Evolutionary conservation across 177 flowering plant species (phyloP).

Genomic region (Tripterygium wilfordii): DNA sequence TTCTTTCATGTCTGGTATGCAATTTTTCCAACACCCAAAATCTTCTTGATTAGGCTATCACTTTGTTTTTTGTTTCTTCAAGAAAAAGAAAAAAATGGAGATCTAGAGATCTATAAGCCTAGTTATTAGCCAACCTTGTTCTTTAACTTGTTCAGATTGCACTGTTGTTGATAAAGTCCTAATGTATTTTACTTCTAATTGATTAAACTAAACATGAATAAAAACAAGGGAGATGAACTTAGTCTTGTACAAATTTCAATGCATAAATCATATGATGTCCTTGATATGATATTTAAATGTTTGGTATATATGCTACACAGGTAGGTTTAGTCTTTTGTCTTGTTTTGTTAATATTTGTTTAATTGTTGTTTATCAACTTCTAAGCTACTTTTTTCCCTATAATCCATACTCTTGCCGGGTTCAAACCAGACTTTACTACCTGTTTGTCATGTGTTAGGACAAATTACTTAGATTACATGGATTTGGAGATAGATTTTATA

Average conservation of each 20-base stretch:
- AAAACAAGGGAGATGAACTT: too few relatives aligned
- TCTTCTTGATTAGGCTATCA: neutral
- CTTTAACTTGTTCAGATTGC: too few relatives aligned
- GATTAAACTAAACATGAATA: too few relatives aligned
- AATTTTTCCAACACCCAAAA: constrained; percentile 14
- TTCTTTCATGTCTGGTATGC: constrained; percentile 20
- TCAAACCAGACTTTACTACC: neutral
- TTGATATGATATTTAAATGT: too few relatives aligned
- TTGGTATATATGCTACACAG: too few relatives aligned
- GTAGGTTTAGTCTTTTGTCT: constrained; percentile 1
- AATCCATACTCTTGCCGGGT: constrained; percentile 15
- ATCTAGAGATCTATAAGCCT: too few relatives aligned
- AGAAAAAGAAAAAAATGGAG: neutral
- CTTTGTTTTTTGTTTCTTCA: neutral
- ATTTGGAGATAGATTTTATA: neutral
- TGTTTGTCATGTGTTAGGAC: too few relatives aligned
- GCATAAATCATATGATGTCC: too few relatives aligned
- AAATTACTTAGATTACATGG: too few relatives aligned
- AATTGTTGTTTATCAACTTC: constrained; percentile 15
- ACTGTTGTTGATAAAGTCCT: too few relatives aligned
- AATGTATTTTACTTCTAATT: too few relatives aligned
- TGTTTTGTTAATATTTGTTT: neutral
- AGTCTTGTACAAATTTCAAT: too few relatives aligned
- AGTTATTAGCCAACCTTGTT: constrained; percentile 6
- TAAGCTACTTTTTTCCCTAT: constrained; percentile 8